phyloP scores from a whole-genome alignment of 1,284 basidiomycete species.

The Clitocybe nebularis region DNA sequence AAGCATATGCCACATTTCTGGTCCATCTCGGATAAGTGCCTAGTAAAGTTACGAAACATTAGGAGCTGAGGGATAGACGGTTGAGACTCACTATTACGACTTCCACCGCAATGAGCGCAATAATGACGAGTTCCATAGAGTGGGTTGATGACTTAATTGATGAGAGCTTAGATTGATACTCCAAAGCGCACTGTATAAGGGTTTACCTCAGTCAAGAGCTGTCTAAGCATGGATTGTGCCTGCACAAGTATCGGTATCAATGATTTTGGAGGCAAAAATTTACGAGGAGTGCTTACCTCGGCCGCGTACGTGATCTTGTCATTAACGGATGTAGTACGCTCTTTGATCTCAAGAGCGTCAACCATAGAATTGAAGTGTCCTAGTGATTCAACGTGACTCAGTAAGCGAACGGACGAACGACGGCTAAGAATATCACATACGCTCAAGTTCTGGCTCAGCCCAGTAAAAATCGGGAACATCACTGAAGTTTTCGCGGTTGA shows the following conservation, averaged over 20 bases:
- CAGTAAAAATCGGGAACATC: conserved; percentile 91
- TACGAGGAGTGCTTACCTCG: conserved; percentile 46
- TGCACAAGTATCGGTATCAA: too few species aligned
- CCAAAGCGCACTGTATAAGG: conserved; percentile 3
- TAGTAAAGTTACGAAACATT: conserved; percentile 1
- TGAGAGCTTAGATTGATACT: conserved; percentile 9
- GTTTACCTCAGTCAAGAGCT: conserved; percentile 72
- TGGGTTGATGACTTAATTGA: conserved; percentile 69
- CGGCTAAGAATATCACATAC: conserved; percentile 32
- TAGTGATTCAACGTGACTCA: conserved; percentile 23
- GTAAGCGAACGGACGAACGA: neutral
- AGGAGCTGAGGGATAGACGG: neutral
- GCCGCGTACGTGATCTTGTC: conserved; percentile 92
- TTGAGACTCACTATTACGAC: conserved; percentile 71
- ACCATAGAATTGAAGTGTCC: conserved; percentile 83
- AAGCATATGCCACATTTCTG: conserved; percentile 19
- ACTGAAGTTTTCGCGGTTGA: conserved; percentile 84
- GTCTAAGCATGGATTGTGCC: conserved; percentile 71
- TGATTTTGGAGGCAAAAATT: conserved; percentile 10
- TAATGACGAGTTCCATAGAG: conserved; percentile 90
- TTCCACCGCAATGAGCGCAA: conserved; percentile 86
- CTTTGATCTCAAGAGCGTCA: conserved; percentile 77
- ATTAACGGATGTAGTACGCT: conserved; percentile 77
- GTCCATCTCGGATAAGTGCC: conserved; percentile 19
- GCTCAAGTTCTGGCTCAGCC: conserved; percentile 85